These are phyloP conservation scores for Aspergillus sp. DNA, from an alignment of 2,329 filamentous ascomycete genomes.

Conservation along the genomic window DNA sequence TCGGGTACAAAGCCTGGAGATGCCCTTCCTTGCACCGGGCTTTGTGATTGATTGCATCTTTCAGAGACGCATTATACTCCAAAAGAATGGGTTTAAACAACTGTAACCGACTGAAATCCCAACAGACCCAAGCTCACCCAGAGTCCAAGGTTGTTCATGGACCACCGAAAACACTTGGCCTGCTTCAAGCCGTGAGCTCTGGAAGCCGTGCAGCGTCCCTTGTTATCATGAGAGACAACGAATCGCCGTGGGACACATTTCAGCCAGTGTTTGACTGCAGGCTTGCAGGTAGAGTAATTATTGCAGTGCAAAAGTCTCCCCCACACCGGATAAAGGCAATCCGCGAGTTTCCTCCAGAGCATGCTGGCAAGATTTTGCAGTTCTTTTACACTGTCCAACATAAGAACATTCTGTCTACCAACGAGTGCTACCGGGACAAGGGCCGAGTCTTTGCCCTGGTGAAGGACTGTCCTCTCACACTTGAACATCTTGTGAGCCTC, in stretches of 20 bases:
- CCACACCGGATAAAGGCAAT: background rate
- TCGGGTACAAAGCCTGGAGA: too few relatives aligned
- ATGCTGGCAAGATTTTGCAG: background rate
- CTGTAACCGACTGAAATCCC: too few relatives aligned
- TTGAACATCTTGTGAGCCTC: constrained; percentile 20
- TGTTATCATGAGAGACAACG: constrained; percentile 12
- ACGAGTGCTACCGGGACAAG: background rate
- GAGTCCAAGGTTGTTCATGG: too few relatives aligned
- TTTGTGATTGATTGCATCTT: too few relatives aligned
- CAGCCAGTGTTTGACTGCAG: constrained; percentile 21
- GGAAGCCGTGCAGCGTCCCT: background rate
- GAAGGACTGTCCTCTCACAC: constrained; percentile 14
- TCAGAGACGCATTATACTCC: too few relatives aligned
- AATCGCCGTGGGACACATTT: constrained; percentile 24
- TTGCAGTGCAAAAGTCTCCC: constrained; percentile 12
- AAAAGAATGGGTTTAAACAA: too few relatives aligned
- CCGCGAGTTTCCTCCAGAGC: background rate
- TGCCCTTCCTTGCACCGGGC: too few relatives aligned
- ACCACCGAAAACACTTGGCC: background rate
- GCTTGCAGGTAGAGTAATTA: constrained; percentile 16
- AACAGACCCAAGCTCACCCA: too few relatives aligned
- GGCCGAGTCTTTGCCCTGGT: constrained; percentile 11
- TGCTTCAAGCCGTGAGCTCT: constrained; percentile 3
- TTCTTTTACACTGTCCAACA: background rate
- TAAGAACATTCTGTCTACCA: background rate